Conservation (phyloP, 2,329 filamentous ascomycete species). For the Sordariomycetes sp. region DNA sequence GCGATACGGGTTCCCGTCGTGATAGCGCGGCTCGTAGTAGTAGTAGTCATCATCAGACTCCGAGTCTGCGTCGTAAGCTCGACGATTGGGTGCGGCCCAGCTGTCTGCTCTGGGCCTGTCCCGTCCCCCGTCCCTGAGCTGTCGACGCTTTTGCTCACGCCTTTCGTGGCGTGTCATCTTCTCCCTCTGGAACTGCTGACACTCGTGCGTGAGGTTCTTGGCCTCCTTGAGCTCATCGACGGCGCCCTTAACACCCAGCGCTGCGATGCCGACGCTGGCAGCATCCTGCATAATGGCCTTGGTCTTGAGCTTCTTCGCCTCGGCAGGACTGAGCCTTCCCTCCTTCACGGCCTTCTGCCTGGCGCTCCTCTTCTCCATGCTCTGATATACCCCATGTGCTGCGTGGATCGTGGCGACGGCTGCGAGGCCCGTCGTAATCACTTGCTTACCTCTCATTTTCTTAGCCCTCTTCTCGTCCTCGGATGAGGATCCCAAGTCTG, state of each 20-base stretch:
- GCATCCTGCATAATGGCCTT: constrained; percentile 49
- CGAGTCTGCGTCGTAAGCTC: constrained; percentile 26
- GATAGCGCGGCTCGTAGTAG: constrained; percentile 29
- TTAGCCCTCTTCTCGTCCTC: constrained; percentile 43
- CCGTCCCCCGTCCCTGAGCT: constrained; percentile 23
- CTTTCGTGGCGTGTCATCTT: constrained; percentile 38
- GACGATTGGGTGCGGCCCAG: constrained; percentile 17
- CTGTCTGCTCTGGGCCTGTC: constrained; percentile 31
- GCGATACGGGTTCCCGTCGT: constrained; percentile 37
- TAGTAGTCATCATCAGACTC: constrained; percentile 20
- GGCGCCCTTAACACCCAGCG: constrained; percentile 48
- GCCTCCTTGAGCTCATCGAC: constrained; percentile 47
- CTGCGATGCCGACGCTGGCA: constrained; percentile 49
- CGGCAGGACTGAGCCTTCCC: constrained; percentile 37
- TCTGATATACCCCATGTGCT: constrained; percentile 48
- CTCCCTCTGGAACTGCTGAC: constrained; percentile 38
- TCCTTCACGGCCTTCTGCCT: constrained; percentile 44
- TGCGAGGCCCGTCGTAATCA: constrained; percentile 46
- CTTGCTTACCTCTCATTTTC: constrained; percentile 55
- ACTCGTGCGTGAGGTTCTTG: constrained; percentile 37
- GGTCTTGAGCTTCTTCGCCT: constrained; percentile 48
- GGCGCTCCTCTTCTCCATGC: constrained; percentile 45
- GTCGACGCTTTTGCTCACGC: constrained; percentile 24
- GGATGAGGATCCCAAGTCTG: constrained; percentile 48
- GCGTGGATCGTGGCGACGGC: constrained; percentile 52